These are phyloP conservation scores for Grammothele lineata DNA, from an alignment of 768 basidiomycete genomes.

Conservation along the genomic window DNA sequence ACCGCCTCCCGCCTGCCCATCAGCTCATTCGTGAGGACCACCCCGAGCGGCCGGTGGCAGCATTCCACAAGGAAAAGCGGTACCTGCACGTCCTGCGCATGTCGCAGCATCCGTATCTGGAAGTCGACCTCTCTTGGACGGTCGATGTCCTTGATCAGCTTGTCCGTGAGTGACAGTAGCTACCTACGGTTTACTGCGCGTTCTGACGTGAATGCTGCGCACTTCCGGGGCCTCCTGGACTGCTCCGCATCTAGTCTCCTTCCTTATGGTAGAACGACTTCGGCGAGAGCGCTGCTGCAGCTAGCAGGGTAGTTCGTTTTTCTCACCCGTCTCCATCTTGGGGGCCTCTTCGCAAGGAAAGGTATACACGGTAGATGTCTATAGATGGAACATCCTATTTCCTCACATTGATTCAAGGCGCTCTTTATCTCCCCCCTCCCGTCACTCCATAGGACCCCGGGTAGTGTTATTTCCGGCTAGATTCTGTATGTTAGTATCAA, in stretches of 20 bases:
- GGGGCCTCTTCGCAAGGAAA: no score
- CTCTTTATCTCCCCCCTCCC: no score
- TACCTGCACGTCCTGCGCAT: constrained; percentile 31
- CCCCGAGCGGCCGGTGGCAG: constrained; percentile 28
- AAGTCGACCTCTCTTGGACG: constrained; percentile 28
- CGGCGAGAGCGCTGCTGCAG: constrained; percentile 15
- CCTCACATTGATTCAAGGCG: no score
- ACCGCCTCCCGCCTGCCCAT: no score
- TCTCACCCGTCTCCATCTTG: no score
- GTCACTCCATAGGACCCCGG: no score
- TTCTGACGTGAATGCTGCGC: no score
- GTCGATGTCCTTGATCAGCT: constrained; percentile 32
- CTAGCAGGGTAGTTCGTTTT: no score
- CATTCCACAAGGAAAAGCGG: constrained; percentile 32
- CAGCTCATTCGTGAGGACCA: constrained; percentile 31
- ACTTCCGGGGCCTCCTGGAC: neutral
- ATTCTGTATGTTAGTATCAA: no score
- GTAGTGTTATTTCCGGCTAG: no score
- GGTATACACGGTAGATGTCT: no score
- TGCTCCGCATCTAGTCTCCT: constrained; percentile 24
- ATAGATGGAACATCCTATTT: no score
- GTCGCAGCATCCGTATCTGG: constrained; percentile 33
- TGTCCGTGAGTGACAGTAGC: constrained; percentile 25
- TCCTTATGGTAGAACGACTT: constrained; percentile 28
- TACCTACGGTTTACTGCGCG: neutral